Evolutionary conservation across 352 stramenopile genomes (phyloP).

Genomic region (Aphanomyces cochlioides): DNA sequence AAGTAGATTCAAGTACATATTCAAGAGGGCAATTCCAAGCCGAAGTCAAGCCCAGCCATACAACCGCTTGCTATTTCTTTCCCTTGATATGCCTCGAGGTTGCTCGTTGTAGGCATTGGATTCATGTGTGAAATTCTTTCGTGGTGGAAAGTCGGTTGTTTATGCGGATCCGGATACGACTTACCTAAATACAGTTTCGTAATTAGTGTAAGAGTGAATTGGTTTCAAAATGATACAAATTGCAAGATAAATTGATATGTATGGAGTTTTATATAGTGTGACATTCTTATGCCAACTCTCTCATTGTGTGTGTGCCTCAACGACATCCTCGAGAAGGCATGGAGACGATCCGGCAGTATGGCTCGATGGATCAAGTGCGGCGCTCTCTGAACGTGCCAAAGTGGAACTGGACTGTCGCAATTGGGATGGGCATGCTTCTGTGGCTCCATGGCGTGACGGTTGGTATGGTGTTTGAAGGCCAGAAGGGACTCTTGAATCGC

Average conservation of each 20-base stretch:
- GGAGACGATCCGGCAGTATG: conserved; percentile 18
- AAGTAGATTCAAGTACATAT: no score
- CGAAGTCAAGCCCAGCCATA: no score
- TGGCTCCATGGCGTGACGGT: conserved; percentile 29
- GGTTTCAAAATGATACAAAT: background rate
- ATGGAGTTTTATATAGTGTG: background rate
- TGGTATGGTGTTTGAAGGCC: conserved; percentile 27
- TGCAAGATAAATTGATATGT: background rate
- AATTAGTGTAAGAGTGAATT: background rate
- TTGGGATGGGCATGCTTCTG: conserved; percentile 18
- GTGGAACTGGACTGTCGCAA: conserved; percentile 18
- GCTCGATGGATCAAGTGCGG: conserved; percentile 19
- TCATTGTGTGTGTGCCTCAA: background rate
- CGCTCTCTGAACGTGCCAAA: conserved; percentile 10
- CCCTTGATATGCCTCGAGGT: no score
- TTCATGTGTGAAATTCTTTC: no score
- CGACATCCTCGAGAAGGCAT: conserved; percentile 11
- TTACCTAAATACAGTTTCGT: background rate
- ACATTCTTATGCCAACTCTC: background rate
- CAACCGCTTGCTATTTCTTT: no score
- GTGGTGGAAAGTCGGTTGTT: no score
- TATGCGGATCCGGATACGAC: conserved; percentile 7
- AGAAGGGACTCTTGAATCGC: conserved; percentile 29
- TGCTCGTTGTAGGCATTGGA: no score
- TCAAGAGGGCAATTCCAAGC: no score